A percentile compares a stretch with the other conserved stretches of the same genome.
These are phyloP conservation scores for Proliferodiscus dingleyae DNA, from an alignment of 2,329 filamentous ascomycete genomes.

Conservation along the genomic window DNA sequence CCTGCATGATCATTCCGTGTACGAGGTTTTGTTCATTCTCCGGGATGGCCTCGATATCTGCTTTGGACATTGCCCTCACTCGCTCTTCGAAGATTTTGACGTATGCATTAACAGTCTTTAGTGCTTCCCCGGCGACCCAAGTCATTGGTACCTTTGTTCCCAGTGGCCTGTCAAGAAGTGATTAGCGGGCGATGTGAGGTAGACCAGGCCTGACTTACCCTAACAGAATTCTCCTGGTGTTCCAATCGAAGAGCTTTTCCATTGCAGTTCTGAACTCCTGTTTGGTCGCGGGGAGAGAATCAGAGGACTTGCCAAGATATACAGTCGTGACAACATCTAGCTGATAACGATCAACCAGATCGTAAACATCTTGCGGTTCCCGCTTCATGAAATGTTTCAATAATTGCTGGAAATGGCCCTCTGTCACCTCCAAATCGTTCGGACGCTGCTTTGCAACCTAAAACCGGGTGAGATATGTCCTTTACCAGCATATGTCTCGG, in stretches of 20 bases:
- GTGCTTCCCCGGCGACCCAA: neutral
- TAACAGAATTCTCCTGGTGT: slow-evolving; percentile 2
- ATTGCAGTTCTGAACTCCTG: slow-evolving; percentile 6
- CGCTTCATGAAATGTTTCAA: slow-evolving; percentile 3
- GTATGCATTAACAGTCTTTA: neutral
- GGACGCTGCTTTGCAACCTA: slow-evolving; percentile 5
- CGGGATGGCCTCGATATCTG: slow-evolving; percentile 1
- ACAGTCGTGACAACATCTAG: slow-evolving; percentile 8
- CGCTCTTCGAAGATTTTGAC: neutral
- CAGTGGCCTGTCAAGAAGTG: neutral
- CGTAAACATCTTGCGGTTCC: slow-evolving; percentile 7
- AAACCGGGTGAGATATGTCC: neutral
- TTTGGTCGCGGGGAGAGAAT: slow-evolving; percentile 4
- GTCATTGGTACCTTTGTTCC: neutral
- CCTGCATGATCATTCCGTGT: neutral
- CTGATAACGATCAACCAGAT: slow-evolving; percentile 5
- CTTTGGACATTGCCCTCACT: neutral
- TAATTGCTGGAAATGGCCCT: slow-evolving; percentile 4
- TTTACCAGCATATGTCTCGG: too few relatives aligned
- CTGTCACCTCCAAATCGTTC: slow-evolving; percentile 3
- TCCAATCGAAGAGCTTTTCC: slow-evolving; percentile 5
- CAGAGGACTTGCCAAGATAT: slow-evolving; percentile 7
- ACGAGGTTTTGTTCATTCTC: slow-evolving; percentile 1
- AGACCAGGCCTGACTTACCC: neutral
- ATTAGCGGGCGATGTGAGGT: neutral